These are phyloP conservation scores for Bretschneidera sinensis DNA, from an alignment of 345 rosid species.

Conservation along the genomic window DNA sequence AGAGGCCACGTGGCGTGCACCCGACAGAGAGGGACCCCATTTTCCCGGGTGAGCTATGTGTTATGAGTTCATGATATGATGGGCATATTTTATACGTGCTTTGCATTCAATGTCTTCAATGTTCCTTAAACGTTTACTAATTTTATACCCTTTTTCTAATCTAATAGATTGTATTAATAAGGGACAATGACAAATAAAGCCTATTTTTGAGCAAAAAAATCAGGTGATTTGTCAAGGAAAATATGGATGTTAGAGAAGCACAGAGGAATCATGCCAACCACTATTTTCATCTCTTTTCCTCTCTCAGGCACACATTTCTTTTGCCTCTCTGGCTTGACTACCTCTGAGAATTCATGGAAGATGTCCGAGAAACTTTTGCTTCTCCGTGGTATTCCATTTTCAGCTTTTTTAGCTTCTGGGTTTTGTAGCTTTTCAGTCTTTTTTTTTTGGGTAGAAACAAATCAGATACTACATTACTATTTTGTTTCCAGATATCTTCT, in stretches of 20 bases:
- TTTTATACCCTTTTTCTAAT: too few relatives aligned
- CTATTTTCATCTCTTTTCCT: constrained; percentile 11
- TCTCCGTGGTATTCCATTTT: constrained; percentile 8
- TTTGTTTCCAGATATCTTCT: too few relatives aligned
- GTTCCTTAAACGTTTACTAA: too few relatives aligned
- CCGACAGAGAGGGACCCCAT: background rate
- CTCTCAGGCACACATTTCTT: background rate
- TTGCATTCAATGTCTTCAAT: background rate
- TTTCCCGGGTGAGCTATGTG: too few relatives aligned
- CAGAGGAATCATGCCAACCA: constrained; percentile 27
- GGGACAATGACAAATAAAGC: too few relatives aligned
- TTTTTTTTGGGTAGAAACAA: too few relatives aligned
- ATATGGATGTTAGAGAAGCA: constrained; percentile 4
- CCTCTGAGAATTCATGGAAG: constrained; percentile 19
- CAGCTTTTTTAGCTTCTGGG: constrained; percentile 2
- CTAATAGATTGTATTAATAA: constrained; percentile 8
- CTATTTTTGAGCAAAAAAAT: constrained; percentile 20
- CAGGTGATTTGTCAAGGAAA: constrained; percentile 10
- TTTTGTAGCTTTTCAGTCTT: background rate
- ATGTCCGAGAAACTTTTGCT: constrained; percentile 12
- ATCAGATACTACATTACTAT: too few relatives aligned
- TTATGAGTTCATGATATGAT: too few relatives aligned
- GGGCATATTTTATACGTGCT: too few relatives aligned
- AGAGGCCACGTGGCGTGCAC: background rate
- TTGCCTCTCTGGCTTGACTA: constrained; percentile 7